A percentile compares a stretch with the other conserved stretches of the same genome.
Evolutionary conservation across 1,284 basidiomycete genomes (phyloP).

Genomic region (Apiotrichum domesticum): DNA sequence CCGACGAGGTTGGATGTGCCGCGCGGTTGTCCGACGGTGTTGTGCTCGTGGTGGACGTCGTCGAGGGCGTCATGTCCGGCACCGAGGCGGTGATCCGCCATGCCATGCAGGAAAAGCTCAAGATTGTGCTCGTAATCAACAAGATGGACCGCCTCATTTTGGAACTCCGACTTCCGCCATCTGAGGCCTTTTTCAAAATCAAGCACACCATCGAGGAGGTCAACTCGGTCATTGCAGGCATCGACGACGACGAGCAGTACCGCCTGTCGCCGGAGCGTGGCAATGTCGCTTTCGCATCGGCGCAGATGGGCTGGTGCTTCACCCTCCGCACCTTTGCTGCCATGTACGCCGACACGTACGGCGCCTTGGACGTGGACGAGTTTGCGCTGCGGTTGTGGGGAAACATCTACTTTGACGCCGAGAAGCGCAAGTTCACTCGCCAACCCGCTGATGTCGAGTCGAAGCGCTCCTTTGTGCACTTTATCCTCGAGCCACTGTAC

Average conservation of each 20-base stretch:
- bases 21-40: constrained; percentile 90
- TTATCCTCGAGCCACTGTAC: constrained; percentile 93
- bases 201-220: constrained; percentile 99
- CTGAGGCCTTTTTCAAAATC: constrained; percentile 97
- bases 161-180: constrained; percentile 89
- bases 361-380: constrained; percentile 51
- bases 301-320: constrained; percentile 97
- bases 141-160: constrained; percentile 97
- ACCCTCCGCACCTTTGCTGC: constrained; percentile 89
- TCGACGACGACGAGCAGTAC: constrained; percentile 79
- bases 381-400: constrained; percentile 90
- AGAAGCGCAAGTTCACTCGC: constrained; percentile 78
- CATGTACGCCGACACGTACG: constrained; percentile 86
- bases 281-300: constrained; percentile 95
- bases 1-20: constrained; percentile 87
- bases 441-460: constrained; percentile 75
- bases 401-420: constrained; percentile 87
- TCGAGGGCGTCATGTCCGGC: constrained; percentile 91
- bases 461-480: constrained; percentile 86
- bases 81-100: constrained; percentile 81
- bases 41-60: constrained; percentile 87
- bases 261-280: constrained; percentile 89
- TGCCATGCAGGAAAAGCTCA: constrained; percentile 77
- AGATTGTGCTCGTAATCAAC: constrained; percentile 91
- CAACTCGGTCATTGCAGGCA: constrained; percentile 87